Evolutionary conservation across 2,329 filamentous ascomycete species (phyloP).

Genomic region (Epichloe uncinata): DNA sequence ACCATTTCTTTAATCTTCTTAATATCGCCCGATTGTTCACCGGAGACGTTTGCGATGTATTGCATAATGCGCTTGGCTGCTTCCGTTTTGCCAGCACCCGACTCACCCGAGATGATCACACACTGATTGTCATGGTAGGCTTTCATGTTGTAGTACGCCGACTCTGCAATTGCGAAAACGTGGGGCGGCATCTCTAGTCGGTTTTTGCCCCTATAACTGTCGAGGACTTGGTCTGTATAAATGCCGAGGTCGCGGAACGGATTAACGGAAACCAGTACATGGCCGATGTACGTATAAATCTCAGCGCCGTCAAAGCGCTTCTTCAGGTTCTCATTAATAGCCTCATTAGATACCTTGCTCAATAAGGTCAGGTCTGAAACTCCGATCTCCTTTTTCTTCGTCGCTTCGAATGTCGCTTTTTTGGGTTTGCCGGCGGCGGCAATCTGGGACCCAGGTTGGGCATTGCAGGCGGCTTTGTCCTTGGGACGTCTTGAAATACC

Average conservation of each 20-base stretch:
- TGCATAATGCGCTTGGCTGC: constrained; percentile 99
- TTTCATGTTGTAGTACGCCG: constrained; percentile 99
- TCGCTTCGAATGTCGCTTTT: constrained; percentile 90
- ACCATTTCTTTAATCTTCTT: constrained; percentile 99
- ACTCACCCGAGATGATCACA: constrained; percentile 98
- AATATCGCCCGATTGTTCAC: constrained; percentile 71
- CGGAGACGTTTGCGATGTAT: constrained; percentile 95
- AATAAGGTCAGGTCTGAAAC: constrained; percentile 95
- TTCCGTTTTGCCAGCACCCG: constrained; percentile 95
- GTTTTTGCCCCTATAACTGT: constrained; percentile 95
- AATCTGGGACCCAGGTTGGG: constrained; percentile 22
- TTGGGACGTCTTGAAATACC: constrained; percentile 29
- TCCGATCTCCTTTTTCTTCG: constrained; percentile 98
- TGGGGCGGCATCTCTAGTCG: constrained; percentile 88
- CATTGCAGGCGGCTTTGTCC: constrained; percentile 24
- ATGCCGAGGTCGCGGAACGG: constrained; percentile 95
- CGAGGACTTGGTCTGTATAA: constrained; percentile 87
- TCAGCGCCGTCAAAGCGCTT: constrained; percentile 95
- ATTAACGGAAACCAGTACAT: constrained; percentile 98
- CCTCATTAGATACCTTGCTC: constrained; percentile 97
- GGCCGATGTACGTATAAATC: constrained; percentile 99
- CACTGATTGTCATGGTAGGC: constrained; percentile 98
- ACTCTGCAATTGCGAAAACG: constrained; percentile 94
- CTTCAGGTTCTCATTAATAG: constrained; percentile 98
- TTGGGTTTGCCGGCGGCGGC: constrained; percentile 54